phyloP scores from a whole-genome alignment of 140 eudicot genomes.

The Bidens hawaiensis region DNA sequence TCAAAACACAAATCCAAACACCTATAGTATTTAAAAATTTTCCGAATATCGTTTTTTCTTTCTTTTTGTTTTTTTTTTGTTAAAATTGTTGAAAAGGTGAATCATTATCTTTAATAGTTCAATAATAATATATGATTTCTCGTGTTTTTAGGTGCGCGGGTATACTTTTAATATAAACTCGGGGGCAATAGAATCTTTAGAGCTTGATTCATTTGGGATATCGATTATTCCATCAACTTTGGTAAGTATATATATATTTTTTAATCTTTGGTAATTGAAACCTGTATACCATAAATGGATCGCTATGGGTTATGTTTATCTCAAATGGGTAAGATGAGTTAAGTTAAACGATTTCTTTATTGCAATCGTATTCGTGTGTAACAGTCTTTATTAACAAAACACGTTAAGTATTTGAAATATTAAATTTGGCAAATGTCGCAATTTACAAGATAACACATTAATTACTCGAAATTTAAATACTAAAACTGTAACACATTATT shows the following conservation, averaged over 20 bases:
- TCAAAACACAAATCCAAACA: neutral
- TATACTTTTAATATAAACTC: slow-evolving; percentile 66
- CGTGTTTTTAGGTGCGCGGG: slow-evolving; percentile 64
- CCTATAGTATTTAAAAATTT: neutral
- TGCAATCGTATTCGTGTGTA: too few relatives aligned
- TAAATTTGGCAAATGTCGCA: too few relatives aligned
- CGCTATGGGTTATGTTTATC: neutral
- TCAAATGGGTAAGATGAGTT: neutral
- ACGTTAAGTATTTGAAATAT: too few relatives aligned
- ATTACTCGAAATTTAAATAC: too few relatives aligned
- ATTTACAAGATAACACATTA: too few relatives aligned
- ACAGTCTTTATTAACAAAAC: too few relatives aligned
- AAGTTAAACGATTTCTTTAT: neutral
- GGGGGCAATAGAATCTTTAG: slow-evolving; percentile 64
- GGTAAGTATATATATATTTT: slow-evolving; percentile 60
- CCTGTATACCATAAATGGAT: neutral
- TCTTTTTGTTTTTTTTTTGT: neutral
- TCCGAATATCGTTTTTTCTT: neutral
- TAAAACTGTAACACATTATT: too few relatives aligned
- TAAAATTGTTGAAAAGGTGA: neutral
- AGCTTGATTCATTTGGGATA: slow-evolving; percentile 80
- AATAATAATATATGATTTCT: slow-evolving; percentile 7
- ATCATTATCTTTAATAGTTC: neutral
- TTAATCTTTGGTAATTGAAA: neutral
- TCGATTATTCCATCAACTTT: slow-evolving; percentile 83